Evolutionary conservation across 2,329 filamentous ascomycete species (phyloP).

Genomic region (Anisogramma anomala): DNA sequence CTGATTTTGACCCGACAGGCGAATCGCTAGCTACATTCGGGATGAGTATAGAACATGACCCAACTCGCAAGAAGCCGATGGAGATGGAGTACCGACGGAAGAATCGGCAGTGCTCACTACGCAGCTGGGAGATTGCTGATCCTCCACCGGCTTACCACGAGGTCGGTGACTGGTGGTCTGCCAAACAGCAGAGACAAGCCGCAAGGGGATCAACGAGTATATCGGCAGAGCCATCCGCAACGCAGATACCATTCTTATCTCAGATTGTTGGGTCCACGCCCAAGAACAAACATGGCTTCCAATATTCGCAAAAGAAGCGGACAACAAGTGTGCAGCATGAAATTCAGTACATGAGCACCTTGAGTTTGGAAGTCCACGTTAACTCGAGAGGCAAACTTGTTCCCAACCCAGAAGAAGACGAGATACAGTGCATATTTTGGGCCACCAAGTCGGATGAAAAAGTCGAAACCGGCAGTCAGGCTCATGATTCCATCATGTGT

Average conservation of each 20-base stretch:
- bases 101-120: constrained; percentile 47
- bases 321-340: constrained; percentile 72
- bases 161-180: constrained; percentile 57
- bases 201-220: constrained; percentile 13
- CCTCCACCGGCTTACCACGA: constrained; percentile 60
- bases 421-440: constrained; percentile 85
- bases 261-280: constrained; percentile 87
- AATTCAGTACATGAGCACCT: constrained; percentile 87
- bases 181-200: constrained; percentile 21
- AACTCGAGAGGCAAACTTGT: constrained; percentile 72
- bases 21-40: constrained; percentile 45
- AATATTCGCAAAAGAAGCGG: constrained; percentile 67
- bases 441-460: constrained; percentile 67
- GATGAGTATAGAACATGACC: constrained; percentile 31
- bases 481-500: constrained; percentile 40
- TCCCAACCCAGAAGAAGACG: constrained; percentile 83
- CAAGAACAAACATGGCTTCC: constrained; percentile 69
- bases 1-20: constrained; percentile 59
- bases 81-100: constrained; percentile 39
- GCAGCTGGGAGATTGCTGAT: constrained; percentile 64
- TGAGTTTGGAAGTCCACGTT: constrained; percentile 88
- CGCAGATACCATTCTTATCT: constrained; percentile 43
- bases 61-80: constrained; percentile 38
- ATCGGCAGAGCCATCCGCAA: constrained; percentile 14
- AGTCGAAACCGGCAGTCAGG: constrained; percentile 34